phyloP scores from a whole-genome alignment of 1,139 yeast genomes.

The Chernovozyma sophiae-reginae region DNA sequence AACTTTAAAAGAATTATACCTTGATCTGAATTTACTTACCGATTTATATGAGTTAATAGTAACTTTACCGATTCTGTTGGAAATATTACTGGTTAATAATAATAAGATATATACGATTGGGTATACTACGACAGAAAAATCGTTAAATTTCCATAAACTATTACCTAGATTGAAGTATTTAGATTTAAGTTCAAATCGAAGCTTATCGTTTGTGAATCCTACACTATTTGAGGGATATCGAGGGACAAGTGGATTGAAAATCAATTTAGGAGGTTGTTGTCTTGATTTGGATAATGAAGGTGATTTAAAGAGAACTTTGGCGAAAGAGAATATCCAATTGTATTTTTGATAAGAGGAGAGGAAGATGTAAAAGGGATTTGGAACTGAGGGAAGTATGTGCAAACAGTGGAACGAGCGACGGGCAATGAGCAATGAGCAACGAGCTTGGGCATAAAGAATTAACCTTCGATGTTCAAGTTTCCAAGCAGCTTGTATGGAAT shows the following conservation, averaged over 20 bases:
- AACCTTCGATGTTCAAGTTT: too few species aligned
- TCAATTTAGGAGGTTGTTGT: slow-evolving; percentile 1
- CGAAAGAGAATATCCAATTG: not conserved
- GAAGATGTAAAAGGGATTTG: too few species aligned
- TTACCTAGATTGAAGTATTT: slow-evolving; percentile 17
- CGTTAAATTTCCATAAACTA: slow-evolving; percentile 6
- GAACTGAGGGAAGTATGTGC: too few species aligned
- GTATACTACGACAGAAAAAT: slow-evolving; percentile 4
- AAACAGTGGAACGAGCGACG: too few species aligned
- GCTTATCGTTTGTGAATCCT: slow-evolving; percentile 13
- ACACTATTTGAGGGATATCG: slow-evolving; percentile 3
- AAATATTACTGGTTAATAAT: slow-evolving; percentile 16
- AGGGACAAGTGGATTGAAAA: not conserved
- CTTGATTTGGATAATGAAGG: slow-evolving; percentile 1
- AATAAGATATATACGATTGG: slow-evolving; percentile 16
- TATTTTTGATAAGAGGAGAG: too few species aligned
- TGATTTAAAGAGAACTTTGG: not conserved
- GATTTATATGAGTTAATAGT: slow-evolving; percentile 20
- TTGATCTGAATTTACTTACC: slow-evolving; percentile 25
- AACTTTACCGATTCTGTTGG: slow-evolving; percentile 26
- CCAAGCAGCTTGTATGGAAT: too few species aligned
- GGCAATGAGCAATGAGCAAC: too few species aligned
- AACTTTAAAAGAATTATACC: slow-evolving; percentile 17
- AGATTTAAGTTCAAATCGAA: slow-evolving; percentile 14
- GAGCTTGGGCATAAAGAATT: too few species aligned